Conservation (phyloP, 2,329 filamentous ascomycete species). For the Cordyceps cicadae region DNA sequence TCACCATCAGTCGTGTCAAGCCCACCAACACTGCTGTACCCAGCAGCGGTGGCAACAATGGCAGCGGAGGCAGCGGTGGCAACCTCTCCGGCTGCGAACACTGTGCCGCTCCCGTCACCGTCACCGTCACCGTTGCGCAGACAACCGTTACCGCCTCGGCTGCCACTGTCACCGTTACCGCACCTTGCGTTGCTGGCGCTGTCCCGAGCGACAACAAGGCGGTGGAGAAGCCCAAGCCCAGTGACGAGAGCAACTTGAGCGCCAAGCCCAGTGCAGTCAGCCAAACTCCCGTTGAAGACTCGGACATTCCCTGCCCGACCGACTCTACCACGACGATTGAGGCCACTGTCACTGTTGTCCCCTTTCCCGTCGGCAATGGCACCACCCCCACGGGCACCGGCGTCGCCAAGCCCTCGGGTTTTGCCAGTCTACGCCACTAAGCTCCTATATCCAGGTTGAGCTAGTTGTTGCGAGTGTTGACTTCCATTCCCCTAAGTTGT, state of each 20-base stretch:
- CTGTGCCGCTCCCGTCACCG: constrained; percentile 13
- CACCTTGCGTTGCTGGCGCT: constrained; percentile 14
- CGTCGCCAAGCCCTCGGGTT: constrained; percentile 27
- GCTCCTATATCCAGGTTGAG: constrained; percentile 13
- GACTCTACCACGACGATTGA: constrained; percentile 23
- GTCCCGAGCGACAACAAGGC: not conserved
- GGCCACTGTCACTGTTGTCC: constrained; percentile 30
- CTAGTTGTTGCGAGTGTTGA: not conserved
- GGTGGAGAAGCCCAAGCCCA: constrained; percentile 3
- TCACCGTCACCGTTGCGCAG: constrained; percentile 16
- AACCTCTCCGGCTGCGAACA: not conserved
- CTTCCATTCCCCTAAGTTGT: not conserved
- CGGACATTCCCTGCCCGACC: constrained; percentile 12
- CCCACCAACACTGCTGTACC: constrained; percentile 11
- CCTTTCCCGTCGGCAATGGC: constrained; percentile 31
- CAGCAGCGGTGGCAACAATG: not conserved
- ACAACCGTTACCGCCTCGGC: constrained; percentile 17
- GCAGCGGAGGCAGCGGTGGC: too few relatives aligned
- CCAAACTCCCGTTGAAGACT: constrained; percentile 20
- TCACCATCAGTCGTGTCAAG: constrained; percentile 24
- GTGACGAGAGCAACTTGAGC: constrained; percentile 11
- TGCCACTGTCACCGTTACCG: constrained; percentile 22
- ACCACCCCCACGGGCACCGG: constrained; percentile 30
- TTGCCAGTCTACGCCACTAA: constrained; percentile 25
- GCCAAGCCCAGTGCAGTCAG: constrained; percentile 16